Conservation (phyloP, 192 early-diverging fungal genomes). For the Haplosporangium gracile region DNA sequence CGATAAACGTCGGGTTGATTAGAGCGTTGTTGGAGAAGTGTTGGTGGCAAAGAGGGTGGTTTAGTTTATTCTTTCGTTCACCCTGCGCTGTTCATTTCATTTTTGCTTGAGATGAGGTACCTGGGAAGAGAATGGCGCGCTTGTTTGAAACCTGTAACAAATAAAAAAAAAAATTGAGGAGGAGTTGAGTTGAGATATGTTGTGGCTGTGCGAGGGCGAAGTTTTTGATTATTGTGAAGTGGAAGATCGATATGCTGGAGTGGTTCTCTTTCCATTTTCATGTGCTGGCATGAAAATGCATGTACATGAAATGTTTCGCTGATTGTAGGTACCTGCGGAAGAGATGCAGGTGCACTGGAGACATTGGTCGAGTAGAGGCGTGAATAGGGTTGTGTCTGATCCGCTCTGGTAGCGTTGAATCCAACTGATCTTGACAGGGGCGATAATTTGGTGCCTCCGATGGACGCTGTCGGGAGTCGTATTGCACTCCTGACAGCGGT, state of each 20-base stretch:
- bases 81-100: background rate
- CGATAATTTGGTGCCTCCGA: background rate
- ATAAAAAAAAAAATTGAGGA: background rate
- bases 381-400: background rate
- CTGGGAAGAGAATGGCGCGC: conserved; percentile 52
- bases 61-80: background rate
- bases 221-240: background rate
- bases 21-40: background rate
- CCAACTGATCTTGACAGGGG: conserved; percentile 25
- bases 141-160: conserved; percentile 18
- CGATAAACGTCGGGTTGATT: background rate
- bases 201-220: conserved; percentile 13
- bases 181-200: background rate
- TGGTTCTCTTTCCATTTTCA: background rate
- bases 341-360: background rate
- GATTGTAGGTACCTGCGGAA: background rate
- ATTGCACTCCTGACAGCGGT: background rate
- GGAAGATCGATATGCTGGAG: background rate
- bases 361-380: background rate
- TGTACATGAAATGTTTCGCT: background rate
- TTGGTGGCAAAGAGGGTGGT: background rate
- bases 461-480: background rate
- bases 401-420: background rate
- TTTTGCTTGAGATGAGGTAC: conserved; percentile 7
- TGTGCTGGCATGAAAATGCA: background rate